A percentile compares a stretch with the other conserved stretches of the same genome.
phyloP scores from a whole-genome alignment of 768 basidiomycete genomes.

The Gautieria morchelliformis region DNA sequence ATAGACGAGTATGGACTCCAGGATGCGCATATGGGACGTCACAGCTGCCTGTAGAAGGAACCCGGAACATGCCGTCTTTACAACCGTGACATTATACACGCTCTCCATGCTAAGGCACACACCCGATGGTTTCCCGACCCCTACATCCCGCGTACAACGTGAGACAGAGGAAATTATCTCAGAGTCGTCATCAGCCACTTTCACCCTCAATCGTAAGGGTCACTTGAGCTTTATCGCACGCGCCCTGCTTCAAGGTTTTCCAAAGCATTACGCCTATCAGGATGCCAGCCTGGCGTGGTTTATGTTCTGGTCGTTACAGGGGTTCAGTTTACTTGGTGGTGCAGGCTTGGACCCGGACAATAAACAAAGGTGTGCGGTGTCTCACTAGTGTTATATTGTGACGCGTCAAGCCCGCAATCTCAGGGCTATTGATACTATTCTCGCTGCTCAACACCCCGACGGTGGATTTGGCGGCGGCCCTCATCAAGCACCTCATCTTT shows the following conservation, averaged over 20 bases:
- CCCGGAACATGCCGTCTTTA: too few species aligned
- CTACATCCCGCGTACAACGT: slow-evolving; percentile 51
- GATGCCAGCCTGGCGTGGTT: slow-evolving; percentile 97
- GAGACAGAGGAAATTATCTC: slow-evolving; percentile 60
- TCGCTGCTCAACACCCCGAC: slow-evolving; percentile 72
- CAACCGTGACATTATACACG: too few species aligned
- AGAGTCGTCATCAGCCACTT: slow-evolving; percentile 18
- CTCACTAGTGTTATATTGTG: background rate
- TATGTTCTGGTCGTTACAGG: slow-evolving; percentile 85
- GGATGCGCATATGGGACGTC: too few species aligned
- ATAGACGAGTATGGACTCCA: too few species aligned
- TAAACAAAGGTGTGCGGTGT: slow-evolving; percentile 52
- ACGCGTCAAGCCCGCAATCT: background rate
- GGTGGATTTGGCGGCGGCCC: slow-evolving; percentile 94
- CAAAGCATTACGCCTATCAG: slow-evolving; percentile 66
- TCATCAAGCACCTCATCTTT: slow-evolving; percentile 76
- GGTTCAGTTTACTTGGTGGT: slow-evolving; percentile 70
- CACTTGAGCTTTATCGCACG: slow-evolving; percentile 73
- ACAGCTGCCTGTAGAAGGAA: too few species aligned
- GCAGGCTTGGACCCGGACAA: slow-evolving; percentile 69
- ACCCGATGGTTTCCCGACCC: slow-evolving; percentile 50
- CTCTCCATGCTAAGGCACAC: slow-evolving; percentile 15
- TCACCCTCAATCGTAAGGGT: slow-evolving; percentile 42
- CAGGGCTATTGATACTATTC: slow-evolving; percentile 73
- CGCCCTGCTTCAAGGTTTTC: slow-evolving; percentile 71